These are phyloP conservation scores for Tulasnella sp. DNA, from an alignment of 768 basidiomycete species.

Conservation along the genomic window DNA sequence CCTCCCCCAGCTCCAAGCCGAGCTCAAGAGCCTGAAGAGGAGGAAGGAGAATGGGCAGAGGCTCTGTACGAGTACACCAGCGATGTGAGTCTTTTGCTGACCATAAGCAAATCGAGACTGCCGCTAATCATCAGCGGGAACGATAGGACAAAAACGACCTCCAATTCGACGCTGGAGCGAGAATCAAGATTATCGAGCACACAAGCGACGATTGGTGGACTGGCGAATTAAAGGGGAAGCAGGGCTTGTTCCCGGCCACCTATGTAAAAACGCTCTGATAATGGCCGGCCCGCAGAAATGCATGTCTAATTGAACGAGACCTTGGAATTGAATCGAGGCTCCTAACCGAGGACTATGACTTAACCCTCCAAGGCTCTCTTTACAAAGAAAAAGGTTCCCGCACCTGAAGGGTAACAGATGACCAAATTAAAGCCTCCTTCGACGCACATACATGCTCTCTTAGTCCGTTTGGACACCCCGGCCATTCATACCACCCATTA, in stretches of 20 bases:
- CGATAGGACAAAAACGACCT: constrained; percentile 36
- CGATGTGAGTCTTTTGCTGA: constrained; percentile 23
- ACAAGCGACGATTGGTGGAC: constrained; percentile 43
- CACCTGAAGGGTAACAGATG: too few species aligned
- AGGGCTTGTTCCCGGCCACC: constrained; percentile 38
- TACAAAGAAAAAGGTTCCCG: background rate
- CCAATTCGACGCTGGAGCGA: constrained; percentile 37
- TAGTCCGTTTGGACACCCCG: too few species aligned
- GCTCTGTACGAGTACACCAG: constrained; percentile 28
- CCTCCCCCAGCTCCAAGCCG: constrained; percentile 1
- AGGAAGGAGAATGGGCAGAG: constrained; percentile 28
- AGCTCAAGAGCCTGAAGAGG: constrained; percentile 20
- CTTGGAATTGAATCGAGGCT: background rate
- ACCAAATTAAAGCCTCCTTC: too few species aligned
- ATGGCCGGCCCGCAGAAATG: background rate
- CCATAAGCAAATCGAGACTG: background rate
- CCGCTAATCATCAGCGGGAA: background rate
- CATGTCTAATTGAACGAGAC: background rate
- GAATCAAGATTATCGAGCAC: constrained; percentile 35
- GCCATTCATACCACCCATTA: background rate
- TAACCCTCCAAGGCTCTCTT: background rate
- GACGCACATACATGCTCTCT: too few species aligned
- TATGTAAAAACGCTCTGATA: constrained; percentile 30
- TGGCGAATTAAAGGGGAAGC: constrained; percentile 36
- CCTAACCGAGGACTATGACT: background rate